Evolutionary conservation across 371 early-diverging fungal species (phyloP).

Genomic region (Rhizopus delemar): DNA sequence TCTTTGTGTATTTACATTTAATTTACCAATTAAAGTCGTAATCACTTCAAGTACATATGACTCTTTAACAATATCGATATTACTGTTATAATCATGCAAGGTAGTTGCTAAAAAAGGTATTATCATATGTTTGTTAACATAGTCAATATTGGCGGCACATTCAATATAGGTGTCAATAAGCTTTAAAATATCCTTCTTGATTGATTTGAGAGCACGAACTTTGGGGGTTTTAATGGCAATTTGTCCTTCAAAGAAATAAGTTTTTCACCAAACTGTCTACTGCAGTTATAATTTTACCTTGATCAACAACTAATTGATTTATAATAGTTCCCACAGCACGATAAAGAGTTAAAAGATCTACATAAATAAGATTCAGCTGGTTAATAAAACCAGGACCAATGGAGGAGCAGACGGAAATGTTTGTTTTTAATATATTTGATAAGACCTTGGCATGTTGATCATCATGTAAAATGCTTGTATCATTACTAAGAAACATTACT

Average conservation of each 20-base stretch:
- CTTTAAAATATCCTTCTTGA: conserved; percentile 93
- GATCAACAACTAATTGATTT: conserved; percentile 83
- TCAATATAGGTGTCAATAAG: conserved; percentile 86
- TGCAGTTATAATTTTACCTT: conserved; percentile 82
- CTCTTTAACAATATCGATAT: conserved; percentile 86
- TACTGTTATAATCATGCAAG: conserved; percentile 81
- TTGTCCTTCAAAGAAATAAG: conserved; percentile 60
- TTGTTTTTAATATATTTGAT: conserved; percentile 89
- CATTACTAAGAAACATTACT: conserved; percentile 68
- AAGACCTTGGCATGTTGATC: conserved; percentile 83
- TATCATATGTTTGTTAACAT: conserved; percentile 78
- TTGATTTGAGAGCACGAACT: conserved; percentile 88
- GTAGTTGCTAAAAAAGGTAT: conserved; percentile 91
- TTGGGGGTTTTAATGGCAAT: conserved; percentile 91
- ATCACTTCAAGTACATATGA: conserved; percentile 93
- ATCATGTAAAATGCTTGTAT: conserved; percentile 74
- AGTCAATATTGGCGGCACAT: conserved; percentile 75
- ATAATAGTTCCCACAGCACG: conserved; percentile 83
- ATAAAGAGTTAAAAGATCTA: conserved; percentile 89
- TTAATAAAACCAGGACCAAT: conserved; percentile 83
- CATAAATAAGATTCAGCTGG: conserved; percentile 86
- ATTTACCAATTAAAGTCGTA: conserved; percentile 76
- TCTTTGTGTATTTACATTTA: conserved; percentile 59
- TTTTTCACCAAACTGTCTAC: conserved; percentile 95
- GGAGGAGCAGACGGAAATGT: conserved; percentile 87